These are phyloP conservation scores for Tuctoria greenei DNA, from an alignment of 176 grass and related monocot species.

Conservation along the genomic window DNA sequence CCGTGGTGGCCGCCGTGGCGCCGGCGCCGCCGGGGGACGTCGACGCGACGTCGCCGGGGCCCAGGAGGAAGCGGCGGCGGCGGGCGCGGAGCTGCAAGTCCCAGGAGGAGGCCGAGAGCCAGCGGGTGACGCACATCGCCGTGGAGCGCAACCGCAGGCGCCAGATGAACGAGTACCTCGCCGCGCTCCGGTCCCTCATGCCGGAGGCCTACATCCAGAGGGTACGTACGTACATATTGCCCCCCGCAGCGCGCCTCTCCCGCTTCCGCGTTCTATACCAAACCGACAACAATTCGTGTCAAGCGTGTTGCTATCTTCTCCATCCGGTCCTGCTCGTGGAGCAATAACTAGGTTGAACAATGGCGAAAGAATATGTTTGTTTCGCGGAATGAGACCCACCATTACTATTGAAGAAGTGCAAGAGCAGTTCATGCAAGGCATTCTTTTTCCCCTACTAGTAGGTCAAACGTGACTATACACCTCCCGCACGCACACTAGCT, in stretches of 20 bases:
- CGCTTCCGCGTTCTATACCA: background rate
- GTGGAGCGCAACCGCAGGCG: constrained; percentile 95
- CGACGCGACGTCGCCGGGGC: background rate
- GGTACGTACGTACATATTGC: constrained; percentile 37
- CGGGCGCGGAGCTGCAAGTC: constrained; percentile 74
- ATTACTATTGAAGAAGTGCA: background rate
- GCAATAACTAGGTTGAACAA: background rate
- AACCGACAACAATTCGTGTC: constrained; percentile 23
- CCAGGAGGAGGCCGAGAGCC: constrained; percentile 81
- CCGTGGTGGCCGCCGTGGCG: too few species aligned
- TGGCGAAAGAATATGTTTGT: constrained; percentile 26
- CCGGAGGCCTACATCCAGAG: constrained; percentile 79
- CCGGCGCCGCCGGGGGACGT: background rate
- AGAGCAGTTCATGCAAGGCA: background rate
- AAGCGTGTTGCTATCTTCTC: background rate
- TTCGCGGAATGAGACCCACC: constrained; percentile 32
- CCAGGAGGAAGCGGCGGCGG: constrained; percentile 77
- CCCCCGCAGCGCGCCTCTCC: background rate
- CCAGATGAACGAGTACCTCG: constrained; percentile 97
- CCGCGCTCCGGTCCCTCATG: constrained; percentile 82
- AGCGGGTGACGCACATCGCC: constrained; percentile 98
- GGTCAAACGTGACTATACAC: background rate
- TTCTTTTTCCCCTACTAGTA: background rate
- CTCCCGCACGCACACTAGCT: background rate
- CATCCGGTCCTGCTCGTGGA: constrained; percentile 10